Percentiles rank a stretch among this genome's conserved stretches.
These are phyloP conservation scores for Lodderomyces theae DNA, from an alignment of 1,139 yeast genomes.

Conservation along the genomic window DNA sequence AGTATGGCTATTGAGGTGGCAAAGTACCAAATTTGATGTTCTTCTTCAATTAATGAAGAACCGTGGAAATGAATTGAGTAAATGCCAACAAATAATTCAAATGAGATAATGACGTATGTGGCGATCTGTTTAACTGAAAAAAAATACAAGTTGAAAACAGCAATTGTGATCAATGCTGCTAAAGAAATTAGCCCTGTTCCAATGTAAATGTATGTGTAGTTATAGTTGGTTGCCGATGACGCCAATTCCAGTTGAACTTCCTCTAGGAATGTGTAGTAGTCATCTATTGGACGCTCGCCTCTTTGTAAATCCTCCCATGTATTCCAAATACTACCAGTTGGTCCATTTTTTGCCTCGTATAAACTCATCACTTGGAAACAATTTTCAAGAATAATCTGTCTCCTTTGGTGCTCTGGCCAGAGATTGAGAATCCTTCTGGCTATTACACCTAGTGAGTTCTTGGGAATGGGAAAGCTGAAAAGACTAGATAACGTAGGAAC, in stretches of 20 bases:
- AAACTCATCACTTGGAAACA: slow-evolving; percentile 54
- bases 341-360: slow-evolving; percentile 25
- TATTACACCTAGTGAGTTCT: slow-evolving; percentile 76
- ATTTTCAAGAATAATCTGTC: slow-evolving; percentile 52
- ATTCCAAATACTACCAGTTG: slow-evolving; percentile 11
- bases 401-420: slow-evolving; percentile 42
- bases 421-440: slow-evolving; percentile 55
- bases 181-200: slow-evolving; percentile 44
- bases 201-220: slow-evolving; percentile 45
- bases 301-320: slow-evolving; percentile 16
- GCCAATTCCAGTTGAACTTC: slow-evolving; percentile 57
- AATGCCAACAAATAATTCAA: slow-evolving; percentile 33
- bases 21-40: slow-evolving; percentile 97
- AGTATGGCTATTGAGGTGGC: slow-evolving; percentile 35
- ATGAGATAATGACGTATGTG: slow-evolving; percentile 19
- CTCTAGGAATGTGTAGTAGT: slow-evolving; percentile 39
- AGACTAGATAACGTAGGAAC: slow-evolving; percentile 81
- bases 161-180: slow-evolving; percentile 24
- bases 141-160: slow-evolving; percentile 18
- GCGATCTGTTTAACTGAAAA: slow-evolving; percentile 13
- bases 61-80: slow-evolving; percentile 73
- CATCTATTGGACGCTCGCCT: slow-evolving; percentile 17
- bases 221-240: slow-evolving; percentile 72
- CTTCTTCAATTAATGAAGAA: slow-evolving; percentile 93
- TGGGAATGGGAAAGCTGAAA: slow-evolving; percentile 80